These are phyloP conservation scores for Triticum turgidum DNA, from an alignment of 176 grass and related monocot species.

Conservation along the genomic window DNA sequence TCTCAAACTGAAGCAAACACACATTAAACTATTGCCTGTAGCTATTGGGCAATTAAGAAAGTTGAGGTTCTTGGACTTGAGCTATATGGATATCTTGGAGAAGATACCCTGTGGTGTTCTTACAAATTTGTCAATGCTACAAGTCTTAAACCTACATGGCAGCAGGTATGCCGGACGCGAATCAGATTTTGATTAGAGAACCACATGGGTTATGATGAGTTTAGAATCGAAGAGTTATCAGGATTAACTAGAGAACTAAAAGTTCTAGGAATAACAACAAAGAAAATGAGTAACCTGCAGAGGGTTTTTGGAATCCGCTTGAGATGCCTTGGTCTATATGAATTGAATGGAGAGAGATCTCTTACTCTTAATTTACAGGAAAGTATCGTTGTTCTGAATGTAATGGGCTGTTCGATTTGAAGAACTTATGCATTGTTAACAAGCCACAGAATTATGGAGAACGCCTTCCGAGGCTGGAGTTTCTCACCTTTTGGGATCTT, in stretches of 20 bases:
- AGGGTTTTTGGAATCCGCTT: conserved; percentile 13
- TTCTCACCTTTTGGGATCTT: too few species aligned
- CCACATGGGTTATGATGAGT: conserved; percentile 25
- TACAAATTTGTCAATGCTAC: conserved; percentile 37
- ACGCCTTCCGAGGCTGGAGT: conserved; percentile 3
- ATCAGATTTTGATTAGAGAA: conserved; percentile 18
- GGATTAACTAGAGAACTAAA: conserved; percentile 34
- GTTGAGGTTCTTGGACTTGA: conserved; percentile 42
- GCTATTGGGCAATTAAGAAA: conserved; percentile 18
- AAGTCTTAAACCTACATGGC: conserved; percentile 38
- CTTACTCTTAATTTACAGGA: background rate
- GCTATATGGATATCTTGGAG: conserved; percentile 37
- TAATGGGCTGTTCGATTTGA: conserved; percentile 15
- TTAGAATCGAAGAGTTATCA: conserved; percentile 35
- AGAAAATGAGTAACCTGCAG: conserved; percentile 30
- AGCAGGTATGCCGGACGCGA: conserved; percentile 27
- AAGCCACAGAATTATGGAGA: background rate
- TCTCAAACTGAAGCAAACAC: conserved; percentile 42
- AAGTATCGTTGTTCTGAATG: conserved; percentile 25
- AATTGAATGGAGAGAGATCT: conserved; percentile 35
- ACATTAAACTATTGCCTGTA: conserved; percentile 23
- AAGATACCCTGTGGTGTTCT: conserved; percentile 45
- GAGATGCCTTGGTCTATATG: conserved; percentile 36
- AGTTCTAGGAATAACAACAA: conserved; percentile 41
- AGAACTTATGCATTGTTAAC: conserved; percentile 20